Conservation (phyloP, 2,329 filamentous ascomycete genomes). For the Lasiodiplodia sp. region DNA sequence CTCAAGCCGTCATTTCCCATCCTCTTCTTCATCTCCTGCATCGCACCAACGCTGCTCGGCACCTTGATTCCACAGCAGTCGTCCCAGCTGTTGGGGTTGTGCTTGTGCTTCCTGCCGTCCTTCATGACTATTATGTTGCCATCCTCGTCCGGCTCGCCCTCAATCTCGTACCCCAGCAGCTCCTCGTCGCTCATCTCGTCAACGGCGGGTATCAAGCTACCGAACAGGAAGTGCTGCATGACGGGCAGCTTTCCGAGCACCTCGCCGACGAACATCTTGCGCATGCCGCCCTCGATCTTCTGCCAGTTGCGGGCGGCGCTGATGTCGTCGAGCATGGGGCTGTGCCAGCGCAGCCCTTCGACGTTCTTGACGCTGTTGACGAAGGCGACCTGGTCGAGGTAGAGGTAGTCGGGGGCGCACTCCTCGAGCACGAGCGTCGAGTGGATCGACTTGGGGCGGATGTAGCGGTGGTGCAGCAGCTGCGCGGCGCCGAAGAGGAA, state of each 20-base stretch:
- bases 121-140: slow-evolving; percentile 68
- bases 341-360: slow-evolving; percentile 93
- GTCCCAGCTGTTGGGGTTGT: slow-evolving; percentile 77
- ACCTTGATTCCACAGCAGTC: slow-evolving; percentile 99
- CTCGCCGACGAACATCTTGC: slow-evolving; percentile 94
- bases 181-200: slow-evolving; percentile 78
- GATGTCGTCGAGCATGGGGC: slow-evolving; percentile 98
- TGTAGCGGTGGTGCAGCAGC: slow-evolving; percentile 70
- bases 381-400: slow-evolving; percentile 90
- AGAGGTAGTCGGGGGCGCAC: slow-evolving; percentile 81
- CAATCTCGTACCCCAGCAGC: slow-evolving; percentile 54
- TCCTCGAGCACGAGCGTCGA: slow-evolving; percentile 88
- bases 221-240: slow-evolving; percentile 98
- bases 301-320: slow-evolving; percentile 86
- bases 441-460: slow-evolving; percentile 71
- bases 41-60: slow-evolving; percentile 89
- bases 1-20: slow-evolving; percentile 69
- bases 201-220: slow-evolving; percentile 78
- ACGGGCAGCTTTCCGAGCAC: slow-evolving; percentile 93
- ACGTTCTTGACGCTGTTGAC: slow-evolving; percentile 98
- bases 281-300: slow-evolving; percentile 95
- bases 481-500: slow-evolving; percentile 60
- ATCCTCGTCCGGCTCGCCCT: slow-evolving; percentile 56
- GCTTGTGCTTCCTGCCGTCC: slow-evolving; percentile 72
- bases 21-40: slow-evolving; percentile 84